These are phyloP conservation scores for Amauroascus niger DNA, from an alignment of 2,329 filamentous ascomycete genomes.

Conservation along the genomic window DNA sequence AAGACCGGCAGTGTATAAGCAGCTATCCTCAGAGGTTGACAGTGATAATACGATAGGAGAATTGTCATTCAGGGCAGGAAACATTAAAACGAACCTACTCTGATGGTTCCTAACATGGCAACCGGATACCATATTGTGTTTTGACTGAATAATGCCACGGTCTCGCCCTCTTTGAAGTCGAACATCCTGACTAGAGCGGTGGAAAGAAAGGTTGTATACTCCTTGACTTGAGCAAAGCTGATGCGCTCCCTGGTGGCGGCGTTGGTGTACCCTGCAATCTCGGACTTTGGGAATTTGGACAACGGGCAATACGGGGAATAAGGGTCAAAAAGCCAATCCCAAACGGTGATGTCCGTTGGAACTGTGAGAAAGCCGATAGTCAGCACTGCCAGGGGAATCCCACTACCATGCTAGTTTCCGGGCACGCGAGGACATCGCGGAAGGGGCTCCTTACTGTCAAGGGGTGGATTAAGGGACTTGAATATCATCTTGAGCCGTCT, in stretches of 20 bases:
- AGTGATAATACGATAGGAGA: not conserved
- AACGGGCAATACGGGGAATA: slow-evolving; percentile 41
- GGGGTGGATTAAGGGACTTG: slow-evolving; percentile 7
- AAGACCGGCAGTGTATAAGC: not conserved
- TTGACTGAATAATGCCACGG: slow-evolving; percentile 51
- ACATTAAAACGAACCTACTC: slow-evolving; percentile 32
- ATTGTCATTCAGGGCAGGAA: not conserved
- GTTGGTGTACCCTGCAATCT: slow-evolving; percentile 48
- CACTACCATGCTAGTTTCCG: too few relatives aligned
- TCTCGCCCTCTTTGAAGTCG: slow-evolving; percentile 46
- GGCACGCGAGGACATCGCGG: not conserved
- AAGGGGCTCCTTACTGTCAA: slow-evolving; percentile 8
- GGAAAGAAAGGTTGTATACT: slow-evolving; percentile 49
- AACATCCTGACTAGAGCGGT: slow-evolving; percentile 50
- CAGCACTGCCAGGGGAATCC: too few relatives aligned
- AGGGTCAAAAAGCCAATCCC: slow-evolving; percentile 52
- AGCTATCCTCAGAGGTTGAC: not conserved
- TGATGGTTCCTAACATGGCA: slow-evolving; percentile 49
- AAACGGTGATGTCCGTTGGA: slow-evolving; percentile 46
- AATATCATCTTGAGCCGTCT: slow-evolving; percentile 7
- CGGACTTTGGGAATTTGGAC: slow-evolving; percentile 28
- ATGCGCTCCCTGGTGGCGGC: slow-evolving; percentile 50
- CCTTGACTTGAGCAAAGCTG: slow-evolving; percentile 49
- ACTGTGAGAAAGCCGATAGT: slow-evolving; percentile 30
- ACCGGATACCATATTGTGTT: slow-evolving; percentile 61